Conservation (phyloP, 2,329 filamentous ascomycete species). For the Trichophyton simii region DNA sequence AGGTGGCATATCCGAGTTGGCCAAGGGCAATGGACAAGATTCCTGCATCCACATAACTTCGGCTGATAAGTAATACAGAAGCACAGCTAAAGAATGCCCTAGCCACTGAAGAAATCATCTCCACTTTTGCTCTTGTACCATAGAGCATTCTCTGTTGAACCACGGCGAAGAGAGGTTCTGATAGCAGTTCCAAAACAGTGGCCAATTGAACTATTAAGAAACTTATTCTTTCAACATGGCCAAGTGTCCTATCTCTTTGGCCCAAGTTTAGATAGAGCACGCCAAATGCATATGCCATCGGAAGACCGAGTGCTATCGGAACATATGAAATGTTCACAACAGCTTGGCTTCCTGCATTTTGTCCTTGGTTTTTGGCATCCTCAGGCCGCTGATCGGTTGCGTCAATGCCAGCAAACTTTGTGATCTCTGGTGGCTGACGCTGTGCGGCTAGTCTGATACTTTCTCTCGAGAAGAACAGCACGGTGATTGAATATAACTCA, state of each 20-base stretch:
- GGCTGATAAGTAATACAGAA: constrained; percentile 52
- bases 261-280: constrained; percentile 51
- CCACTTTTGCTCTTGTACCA: constrained; percentile 65
- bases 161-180: constrained; percentile 81
- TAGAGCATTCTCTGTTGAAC: constrained; percentile 73
- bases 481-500: constrained; percentile 81
- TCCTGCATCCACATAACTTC: constrained; percentile 45
- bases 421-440: constrained; percentile 44
- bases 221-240: constrained; percentile 51
- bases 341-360: constrained; percentile 43
- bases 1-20: constrained; percentile 61
- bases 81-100: constrained; percentile 66
- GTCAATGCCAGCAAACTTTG: constrained; percentile 5
- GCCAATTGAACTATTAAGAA: constrained; percentile 45
- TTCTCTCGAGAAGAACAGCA: constrained; percentile 91
- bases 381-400: neutral
- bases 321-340: constrained; percentile 83
- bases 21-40: constrained; percentile 82
- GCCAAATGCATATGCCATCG: constrained; percentile 53
- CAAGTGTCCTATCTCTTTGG: constrained; percentile 39
- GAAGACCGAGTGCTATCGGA: constrained; percentile 54
- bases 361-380: constrained; percentile 14
- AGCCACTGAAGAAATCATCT: constrained; percentile 66
- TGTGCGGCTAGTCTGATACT: constrained; percentile 85
- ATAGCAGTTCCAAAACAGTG: constrained; percentile 60